Evolutionary conservation across 345 rosid species (phyloP), one percentile per base, ranked within the genome.

Genomic region (Eucalyptus regnans): DNA sequence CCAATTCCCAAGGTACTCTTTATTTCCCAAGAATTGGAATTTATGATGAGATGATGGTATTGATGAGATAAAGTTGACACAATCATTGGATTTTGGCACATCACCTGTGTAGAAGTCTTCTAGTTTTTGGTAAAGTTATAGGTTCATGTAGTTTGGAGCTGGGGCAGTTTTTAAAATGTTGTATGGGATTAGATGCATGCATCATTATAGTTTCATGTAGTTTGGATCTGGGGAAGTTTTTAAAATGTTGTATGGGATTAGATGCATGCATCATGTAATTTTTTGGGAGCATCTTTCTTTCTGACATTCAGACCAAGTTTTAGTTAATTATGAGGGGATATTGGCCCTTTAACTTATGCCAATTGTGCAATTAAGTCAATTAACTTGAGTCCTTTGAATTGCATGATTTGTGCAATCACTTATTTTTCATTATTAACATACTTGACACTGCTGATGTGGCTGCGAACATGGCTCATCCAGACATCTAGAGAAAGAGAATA

Each of bases 1-100:
- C 95, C 96, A 50, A 94, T 98, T 89, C 99, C 98, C 50, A 94
- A 97, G 98, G 99, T 91, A 83, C 52, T 50, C 54, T 12, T 76
- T 84, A n/a, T 86, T 25, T 43, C 58, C 86, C 66, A 91, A 62
- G 60, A 86, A 31, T 85, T 76, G 23, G 41, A 88, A 89, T 87
- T 58, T 60, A 51, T 9, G 86, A 71, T 50, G 89, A 87, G 71
- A 31, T 58, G 50, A 27, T 18, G 52, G 76, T 43, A n/a, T n/a
- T 60, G 27, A 23, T n/a, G 88, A 22, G 84, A 79, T 68, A 80
- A 66, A 66, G 86, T 79, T 50, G 20, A 43, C 49, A 66, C 66
- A 27, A 48, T 12, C 46, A 20, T 71, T 22, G 7, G 46, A 37
- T 18, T 64, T 37, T 37, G 83, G 46, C 46, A 71, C 46, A 37